These are phyloP conservation scores for Phytophthora sp. DNA, from an alignment of 352 stramenopile genomes.

Conservation along the genomic window DNA sequence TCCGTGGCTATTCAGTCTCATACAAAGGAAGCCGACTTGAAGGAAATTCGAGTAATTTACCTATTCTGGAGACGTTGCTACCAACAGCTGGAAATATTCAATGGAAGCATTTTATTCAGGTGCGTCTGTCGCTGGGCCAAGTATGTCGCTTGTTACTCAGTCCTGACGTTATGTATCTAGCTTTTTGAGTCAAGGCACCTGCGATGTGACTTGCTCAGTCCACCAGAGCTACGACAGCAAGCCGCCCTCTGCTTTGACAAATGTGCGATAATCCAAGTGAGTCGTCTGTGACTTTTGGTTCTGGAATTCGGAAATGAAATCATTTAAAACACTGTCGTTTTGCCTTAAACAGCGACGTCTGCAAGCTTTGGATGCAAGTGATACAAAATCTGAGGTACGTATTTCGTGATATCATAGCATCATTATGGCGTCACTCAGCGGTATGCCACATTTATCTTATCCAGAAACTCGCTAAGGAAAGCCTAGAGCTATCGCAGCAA, in stretches of 20 bases:
- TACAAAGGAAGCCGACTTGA: constrained; percentile 20
- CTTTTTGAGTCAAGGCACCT: constrained; percentile 37
- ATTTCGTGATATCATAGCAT: too few species aligned
- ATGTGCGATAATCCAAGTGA: constrained; percentile 41
- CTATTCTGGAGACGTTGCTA: constrained; percentile 13
- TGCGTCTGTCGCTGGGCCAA: too few species aligned
- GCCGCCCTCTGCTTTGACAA: constrained; percentile 42
- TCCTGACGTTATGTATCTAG: too few species aligned
- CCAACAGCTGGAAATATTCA: constrained; percentile 17
- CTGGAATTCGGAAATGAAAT: not conserved
- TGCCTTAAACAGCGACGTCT: constrained; percentile 34
- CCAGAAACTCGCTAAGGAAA: constrained; percentile 47
- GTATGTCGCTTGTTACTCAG: not conserved
- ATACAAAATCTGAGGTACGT: constrained; percentile 24
- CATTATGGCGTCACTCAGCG: too few species aligned
- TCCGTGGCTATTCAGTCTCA: constrained; percentile 28
- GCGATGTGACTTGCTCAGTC: constrained; percentile 32
- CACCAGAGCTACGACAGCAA: constrained; percentile 31
- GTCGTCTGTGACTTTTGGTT: not conserved
- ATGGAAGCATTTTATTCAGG: constrained; percentile 32
- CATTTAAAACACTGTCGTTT: not conserved
- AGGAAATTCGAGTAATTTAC: not conserved
- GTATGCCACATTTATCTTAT: too few species aligned
- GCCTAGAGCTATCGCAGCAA: constrained; percentile 54
- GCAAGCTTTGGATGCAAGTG: constrained; percentile 15